phyloP scores from a whole-genome alignment of 768 basidiomycete genomes.

The Kwoniella mangroviensis region DNA sequence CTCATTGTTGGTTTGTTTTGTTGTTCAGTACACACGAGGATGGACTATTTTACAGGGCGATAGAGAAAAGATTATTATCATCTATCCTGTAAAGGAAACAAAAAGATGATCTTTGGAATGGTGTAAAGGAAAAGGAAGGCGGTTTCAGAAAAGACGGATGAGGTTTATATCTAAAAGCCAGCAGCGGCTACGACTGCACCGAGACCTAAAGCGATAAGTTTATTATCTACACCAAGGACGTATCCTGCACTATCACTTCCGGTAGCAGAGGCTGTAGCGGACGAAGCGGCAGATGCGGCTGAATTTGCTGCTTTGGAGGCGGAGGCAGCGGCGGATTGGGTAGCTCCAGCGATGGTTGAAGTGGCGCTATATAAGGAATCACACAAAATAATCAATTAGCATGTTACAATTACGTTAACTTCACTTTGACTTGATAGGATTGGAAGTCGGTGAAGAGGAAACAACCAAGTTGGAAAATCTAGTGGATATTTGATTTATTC shows the following conservation, averaged over 20 bases:
- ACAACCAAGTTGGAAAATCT: no score
- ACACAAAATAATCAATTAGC: no score
- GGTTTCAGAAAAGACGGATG: neutral
- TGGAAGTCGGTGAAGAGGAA: no score
- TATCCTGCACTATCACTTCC: neutral
- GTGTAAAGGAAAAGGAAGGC: no score
- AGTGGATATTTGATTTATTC: neutral
- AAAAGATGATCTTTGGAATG: no score
- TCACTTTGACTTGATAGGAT: no score
- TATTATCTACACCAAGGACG: conserved; percentile 10
- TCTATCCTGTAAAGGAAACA: no score
- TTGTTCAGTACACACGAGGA: no score
- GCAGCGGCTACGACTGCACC: conserved; percentile 14
- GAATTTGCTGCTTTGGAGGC: conserved; percentile 12
- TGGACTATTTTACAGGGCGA: no score
- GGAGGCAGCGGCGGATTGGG: conserved; percentile 2
- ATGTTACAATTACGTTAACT: no score
- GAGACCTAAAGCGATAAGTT: conserved; percentile 14
- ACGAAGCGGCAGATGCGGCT: conserved; percentile 15
- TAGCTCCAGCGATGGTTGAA: neutral
- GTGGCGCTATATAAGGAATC: neutral
- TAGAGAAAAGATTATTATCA: no score
- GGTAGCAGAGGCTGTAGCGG: conserved; percentile 13
- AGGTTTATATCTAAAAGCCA: neutral
- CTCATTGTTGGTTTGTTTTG: no score